Evolutionary conservation across 495 filamentous ascomycete genomes (phyloP), one percentile per base, ranked within the genome.

Genomic region (Aspergillus diversus): DNA sequence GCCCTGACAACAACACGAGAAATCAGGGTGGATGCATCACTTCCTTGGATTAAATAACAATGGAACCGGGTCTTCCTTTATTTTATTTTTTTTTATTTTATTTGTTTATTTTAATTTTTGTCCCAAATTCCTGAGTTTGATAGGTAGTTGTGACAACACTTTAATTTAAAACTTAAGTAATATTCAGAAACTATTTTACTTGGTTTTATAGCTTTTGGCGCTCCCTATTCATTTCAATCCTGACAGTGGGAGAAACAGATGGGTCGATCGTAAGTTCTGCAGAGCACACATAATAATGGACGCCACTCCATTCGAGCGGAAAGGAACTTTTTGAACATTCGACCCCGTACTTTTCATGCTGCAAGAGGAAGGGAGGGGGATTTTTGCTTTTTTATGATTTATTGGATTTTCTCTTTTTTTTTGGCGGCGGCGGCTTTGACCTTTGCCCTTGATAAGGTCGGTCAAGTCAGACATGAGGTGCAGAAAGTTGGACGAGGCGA

Each of bases 401-500:
- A 39, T 50, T 37, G 21, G 21, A 2, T 27, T 27, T 56, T 17
- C 34, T 31, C 9, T 27, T 46, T 57, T 17, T 43, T 35, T 43
- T 12, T 11, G n/a, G n/a, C n/a, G n/a, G 12, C 16, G 42, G n/a
- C 12, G 32, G 47, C n/a, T 60, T 60, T 17, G 62, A n/a, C 42
- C 51, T 42, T 49, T 49, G 46, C 46, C 17, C 46, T 33, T 54
- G 63, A 61, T 57, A 65, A 61, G 57, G 57, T 47, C 57, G 50
- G 59, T 61, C 34, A 62, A 53, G 33, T 49, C 33, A 55, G 50
- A 46, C 48, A 61, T 53, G 59, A 60, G 64, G 46, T 63, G 61
- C 67, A 64, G 60, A 58, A 55, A 59, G 53, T 59, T 64, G 60
- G 60, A 59, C 55, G 57, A 66, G 55, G 59, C 62, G 67, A 69